Evolutionary conservation across 1,139 yeast genomes (phyloP).

Genomic region (Geotrichum fermentans): DNA sequence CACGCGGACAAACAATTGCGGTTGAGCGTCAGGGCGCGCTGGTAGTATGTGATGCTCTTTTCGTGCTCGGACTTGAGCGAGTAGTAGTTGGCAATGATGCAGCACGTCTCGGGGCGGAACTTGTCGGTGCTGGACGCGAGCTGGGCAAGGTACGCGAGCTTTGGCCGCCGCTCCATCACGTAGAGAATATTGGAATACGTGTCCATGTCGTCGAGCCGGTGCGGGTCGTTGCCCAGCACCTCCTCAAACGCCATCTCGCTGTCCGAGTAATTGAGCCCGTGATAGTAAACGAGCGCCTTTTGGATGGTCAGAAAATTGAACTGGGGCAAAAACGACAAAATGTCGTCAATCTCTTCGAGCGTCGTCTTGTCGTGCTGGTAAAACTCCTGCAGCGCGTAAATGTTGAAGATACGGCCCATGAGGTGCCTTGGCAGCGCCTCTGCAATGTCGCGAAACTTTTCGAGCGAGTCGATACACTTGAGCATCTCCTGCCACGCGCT

Average conservation of each 20-base stretch:
- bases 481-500: constrained; percentile 86
- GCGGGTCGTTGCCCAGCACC: constrained; percentile 71
- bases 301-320: constrained; percentile 75
- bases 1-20: constrained; percentile 85
- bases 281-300: constrained; percentile 74
- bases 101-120: constrained; percentile 91
- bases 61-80: constrained; percentile 91
- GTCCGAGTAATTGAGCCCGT: constrained; percentile 69
- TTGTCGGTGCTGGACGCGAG: constrained; percentile 77
- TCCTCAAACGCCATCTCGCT: constrained; percentile 79
- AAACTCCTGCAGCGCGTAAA: constrained; percentile 73
- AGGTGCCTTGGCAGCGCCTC: constrained; percentile 31
- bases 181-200: constrained; percentile 88
- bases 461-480: constrained; percentile 57
- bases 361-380: constrained; percentile 56
- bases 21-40: constrained; percentile 79
- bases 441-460: constrained; percentile 35
- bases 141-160: constrained; percentile 82
- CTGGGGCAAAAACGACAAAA: constrained; percentile 56
- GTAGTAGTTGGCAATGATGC: constrained; percentile 89
- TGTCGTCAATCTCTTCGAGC: constrained; percentile 40
- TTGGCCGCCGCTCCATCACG: constrained; percentile 85
- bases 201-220: constrained; percentile 84
- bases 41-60: constrained; percentile 87
- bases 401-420: constrained; percentile 58